phyloP scores from a whole-genome alignment of 371 early-diverging fungal species.

The Actinomortierella ambigua region DNA sequence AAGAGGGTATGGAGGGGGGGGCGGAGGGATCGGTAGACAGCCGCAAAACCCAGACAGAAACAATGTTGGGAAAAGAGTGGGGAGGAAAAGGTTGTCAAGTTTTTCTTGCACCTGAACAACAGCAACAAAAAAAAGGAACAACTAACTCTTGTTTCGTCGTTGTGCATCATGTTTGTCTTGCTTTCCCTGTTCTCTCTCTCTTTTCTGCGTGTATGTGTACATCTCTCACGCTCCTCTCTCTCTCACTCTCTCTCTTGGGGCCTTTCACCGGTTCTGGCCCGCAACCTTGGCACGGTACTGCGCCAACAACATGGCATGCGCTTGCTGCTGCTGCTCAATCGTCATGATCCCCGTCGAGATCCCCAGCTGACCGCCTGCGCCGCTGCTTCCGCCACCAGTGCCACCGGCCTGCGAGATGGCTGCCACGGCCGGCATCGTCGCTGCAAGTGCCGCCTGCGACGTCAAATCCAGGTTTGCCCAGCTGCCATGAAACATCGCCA shows the following conservation, averaged over 20 bases:
- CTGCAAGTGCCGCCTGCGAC: conserved; percentile 36
- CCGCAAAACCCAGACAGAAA: no score
- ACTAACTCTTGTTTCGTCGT: no score
- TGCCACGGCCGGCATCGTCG: conserved; percentile 29
- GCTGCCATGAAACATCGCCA: conserved; percentile 46
- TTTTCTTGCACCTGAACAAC: no score
- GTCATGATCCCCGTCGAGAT: conserved; percentile 47
- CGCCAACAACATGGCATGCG: conserved; percentile 41
- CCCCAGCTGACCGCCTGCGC: conserved; percentile 29
- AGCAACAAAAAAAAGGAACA: no score
- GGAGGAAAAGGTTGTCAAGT: no score
- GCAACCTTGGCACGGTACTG: conserved; percentile 43
- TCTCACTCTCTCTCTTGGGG: neutral
- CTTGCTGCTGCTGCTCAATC: conserved; percentile 46
- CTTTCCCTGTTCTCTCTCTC: no score
- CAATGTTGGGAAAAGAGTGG: no score
- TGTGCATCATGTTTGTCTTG: no score
- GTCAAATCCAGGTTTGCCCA: conserved; percentile 46
- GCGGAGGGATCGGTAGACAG: no score
- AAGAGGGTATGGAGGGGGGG: no score
- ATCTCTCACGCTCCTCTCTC: no score
- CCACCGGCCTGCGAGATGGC: conserved; percentile 15
- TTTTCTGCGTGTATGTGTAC: no score
- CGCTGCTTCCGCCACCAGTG: neutral
- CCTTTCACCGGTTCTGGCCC: conserved; percentile 32